Conservation (phyloP, 208 protist genomes). For the Acanthamoeba triangularis region DNA sequence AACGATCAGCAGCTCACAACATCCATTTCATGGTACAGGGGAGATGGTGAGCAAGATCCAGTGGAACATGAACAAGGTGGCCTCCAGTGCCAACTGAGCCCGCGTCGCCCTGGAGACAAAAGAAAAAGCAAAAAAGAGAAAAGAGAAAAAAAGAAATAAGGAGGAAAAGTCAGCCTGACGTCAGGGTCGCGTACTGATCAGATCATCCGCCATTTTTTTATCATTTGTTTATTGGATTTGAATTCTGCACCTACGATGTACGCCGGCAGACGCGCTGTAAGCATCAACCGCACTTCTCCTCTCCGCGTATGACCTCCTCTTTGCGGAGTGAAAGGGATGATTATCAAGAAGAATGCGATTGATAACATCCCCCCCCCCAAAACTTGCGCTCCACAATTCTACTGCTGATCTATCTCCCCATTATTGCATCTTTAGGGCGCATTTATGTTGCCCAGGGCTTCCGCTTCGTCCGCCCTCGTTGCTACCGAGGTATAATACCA, state of each 20-base stretch:
- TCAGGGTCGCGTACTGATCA: neutral
- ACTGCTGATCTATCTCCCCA: neutral
- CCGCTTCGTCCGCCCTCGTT: neutral
- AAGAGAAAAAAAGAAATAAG: neutral
- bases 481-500: neutral
- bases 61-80: neutral
- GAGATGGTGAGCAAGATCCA: constrained; percentile 35
- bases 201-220: neutral
- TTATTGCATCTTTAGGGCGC: neutral
- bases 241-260: neutral
- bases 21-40: neutral
- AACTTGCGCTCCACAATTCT: no score
- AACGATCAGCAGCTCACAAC: no score
- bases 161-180: neutral
- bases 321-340: neutral
- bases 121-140: neutral
- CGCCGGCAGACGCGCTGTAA: neutral
- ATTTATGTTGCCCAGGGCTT: neutral
- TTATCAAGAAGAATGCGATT: no score
- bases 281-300: neutral
- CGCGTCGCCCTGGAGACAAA: fast-evolving
- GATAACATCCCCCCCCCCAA: no score
- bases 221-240: neutral
- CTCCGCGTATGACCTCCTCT: neutral
- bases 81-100: neutral